Conservation (phyloP, 2,329 filamentous ascomycete genomes). For the Colletotrichum neosansevieriae region DNA sequence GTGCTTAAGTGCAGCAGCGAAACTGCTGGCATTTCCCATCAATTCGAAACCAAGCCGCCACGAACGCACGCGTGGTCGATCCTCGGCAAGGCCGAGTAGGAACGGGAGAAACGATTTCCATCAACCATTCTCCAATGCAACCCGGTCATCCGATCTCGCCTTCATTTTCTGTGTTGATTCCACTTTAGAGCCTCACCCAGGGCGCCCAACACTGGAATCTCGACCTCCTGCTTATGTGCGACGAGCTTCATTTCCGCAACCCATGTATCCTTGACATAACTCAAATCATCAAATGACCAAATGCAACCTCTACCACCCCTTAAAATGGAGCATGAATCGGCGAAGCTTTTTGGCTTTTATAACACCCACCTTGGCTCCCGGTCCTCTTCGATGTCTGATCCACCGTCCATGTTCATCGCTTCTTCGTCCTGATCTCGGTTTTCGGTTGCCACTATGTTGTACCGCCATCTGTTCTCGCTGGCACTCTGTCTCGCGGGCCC, state of each 20-base stretch:
- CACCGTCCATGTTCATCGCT: slow-evolving; percentile 14
- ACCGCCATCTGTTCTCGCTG: slow-evolving; percentile 16
- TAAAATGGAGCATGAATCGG: slow-evolving; percentile 3
- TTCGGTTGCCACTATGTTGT: slow-evolving; percentile 6
- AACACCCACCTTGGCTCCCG: slow-evolving; percentile 14
- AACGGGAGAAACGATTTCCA: slow-evolving; percentile 23
- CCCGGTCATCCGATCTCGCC: slow-evolving; percentile 11
- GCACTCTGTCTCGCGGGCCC: slow-evolving; percentile 21
- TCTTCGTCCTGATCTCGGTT: not conserved
- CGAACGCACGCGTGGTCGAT: slow-evolving; percentile 10
- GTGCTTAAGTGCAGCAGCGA: no score
- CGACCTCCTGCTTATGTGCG: slow-evolving; percentile 1
- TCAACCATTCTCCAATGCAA: slow-evolving; percentile 19
- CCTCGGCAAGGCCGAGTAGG: not conserved
- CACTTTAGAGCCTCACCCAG: not conserved
- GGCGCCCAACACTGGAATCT: not conserved
- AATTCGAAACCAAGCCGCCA: no score
- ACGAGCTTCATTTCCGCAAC: slow-evolving; percentile 24
- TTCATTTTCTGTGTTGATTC: not conserved
- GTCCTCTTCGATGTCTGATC: not conserved
- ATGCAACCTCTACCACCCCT: slow-evolving; percentile 5
- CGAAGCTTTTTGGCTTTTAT: slow-evolving; percentile 30
- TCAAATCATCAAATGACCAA: not conserved
- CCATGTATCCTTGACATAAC: slow-evolving; percentile 19
- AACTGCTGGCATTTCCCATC: no score